Percentiles rank a stretch among this genome's conserved stretches.
These are phyloP conservation scores for Aspergillus fumigatiaffinis DNA, from an alignment of 2,329 filamentous ascomycete species.

Conservation along the genomic window DNA sequence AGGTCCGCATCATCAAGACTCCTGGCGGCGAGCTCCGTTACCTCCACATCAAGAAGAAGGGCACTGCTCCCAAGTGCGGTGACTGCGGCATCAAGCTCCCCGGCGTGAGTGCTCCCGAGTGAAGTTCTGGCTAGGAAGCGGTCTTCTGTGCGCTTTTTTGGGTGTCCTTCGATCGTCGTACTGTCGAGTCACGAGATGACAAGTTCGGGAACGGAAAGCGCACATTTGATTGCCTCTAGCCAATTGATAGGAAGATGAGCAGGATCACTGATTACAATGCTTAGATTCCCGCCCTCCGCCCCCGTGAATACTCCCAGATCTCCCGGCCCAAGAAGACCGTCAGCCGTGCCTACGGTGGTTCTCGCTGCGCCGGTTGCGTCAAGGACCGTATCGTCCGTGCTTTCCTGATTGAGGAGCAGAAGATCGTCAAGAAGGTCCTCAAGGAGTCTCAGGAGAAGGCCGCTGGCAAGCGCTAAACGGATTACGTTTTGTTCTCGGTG, in stretches of 20 bases:
- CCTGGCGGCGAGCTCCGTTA: conserved; percentile 93
- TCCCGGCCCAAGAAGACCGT: conserved; percentile 99
- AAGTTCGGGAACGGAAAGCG: conserved; percentile 3
- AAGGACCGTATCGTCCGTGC: conserved; percentile 96
- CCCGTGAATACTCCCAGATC: conserved; percentile 94
- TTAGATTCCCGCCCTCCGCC: conserved; percentile 91
- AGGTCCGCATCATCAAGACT: conserved; percentile 92
- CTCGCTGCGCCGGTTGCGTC: conserved; percentile 97
- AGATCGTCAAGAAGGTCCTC: conserved; percentile 99
- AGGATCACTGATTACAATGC: conserved; percentile 9
- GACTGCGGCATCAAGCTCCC: conserved; percentile 97
- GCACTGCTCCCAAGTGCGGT: conserved; percentile 97
- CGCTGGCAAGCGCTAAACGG: conserved; percentile 42
- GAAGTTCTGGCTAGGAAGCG: conserved; percentile 12
- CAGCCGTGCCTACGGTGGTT: conserved; percentile 96
- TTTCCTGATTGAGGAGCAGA: conserved; percentile 99
- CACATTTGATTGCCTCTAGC: conserved; percentile 1
- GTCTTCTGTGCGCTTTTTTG: conserved; percentile 1
- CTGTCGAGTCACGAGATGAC: background rate
- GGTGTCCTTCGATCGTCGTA: background rate
- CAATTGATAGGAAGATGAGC: background rate
- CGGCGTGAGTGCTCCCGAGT: conserved; percentile 70
- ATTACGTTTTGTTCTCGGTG: conserved; percentile 31
- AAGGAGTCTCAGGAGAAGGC: conserved; percentile 86
- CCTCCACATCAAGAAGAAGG: conserved; percentile 99